Conservation (phyloP, 2,329 filamentous ascomycete genomes). For the Penicillium verrucosum region DNA sequence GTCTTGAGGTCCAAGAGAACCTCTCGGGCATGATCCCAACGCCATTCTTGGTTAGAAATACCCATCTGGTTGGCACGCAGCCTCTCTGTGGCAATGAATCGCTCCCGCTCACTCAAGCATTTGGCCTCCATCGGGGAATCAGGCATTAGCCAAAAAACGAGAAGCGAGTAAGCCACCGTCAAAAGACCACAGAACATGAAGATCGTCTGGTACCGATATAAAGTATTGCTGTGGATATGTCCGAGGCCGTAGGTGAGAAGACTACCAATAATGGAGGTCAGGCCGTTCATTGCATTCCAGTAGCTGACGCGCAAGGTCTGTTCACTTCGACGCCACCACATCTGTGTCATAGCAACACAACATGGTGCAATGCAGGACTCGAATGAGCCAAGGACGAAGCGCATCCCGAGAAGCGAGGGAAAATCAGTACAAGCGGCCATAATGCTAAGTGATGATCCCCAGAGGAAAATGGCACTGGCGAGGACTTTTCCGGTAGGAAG, state of each 20-base stretch:
- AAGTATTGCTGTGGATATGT: constrained; percentile 50
- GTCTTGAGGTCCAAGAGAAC: constrained; percentile 33
- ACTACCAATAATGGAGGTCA: constrained; percentile 57
- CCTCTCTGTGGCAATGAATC: constrained; percentile 51
- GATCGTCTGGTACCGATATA: constrained; percentile 47
- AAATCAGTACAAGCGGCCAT: constrained; percentile 54
- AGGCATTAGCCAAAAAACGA: constrained; percentile 50
- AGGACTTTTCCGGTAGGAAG: constrained; percentile 55
- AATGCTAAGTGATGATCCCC: constrained; percentile 52
- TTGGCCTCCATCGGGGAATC: constrained; percentile 52
- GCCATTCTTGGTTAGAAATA: constrained; percentile 52
- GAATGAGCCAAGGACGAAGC: constrained; percentile 46
- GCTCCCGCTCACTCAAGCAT: constrained; percentile 35
- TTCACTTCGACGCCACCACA: constrained; percentile 61
- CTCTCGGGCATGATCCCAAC: constrained; percentile 47
- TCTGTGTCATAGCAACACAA: constrained; percentile 57
- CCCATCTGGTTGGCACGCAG: constrained; percentile 56
- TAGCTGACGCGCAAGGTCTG: constrained; percentile 56
- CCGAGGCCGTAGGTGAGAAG: constrained; percentile 59
- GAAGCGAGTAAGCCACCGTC: constrained; percentile 47
- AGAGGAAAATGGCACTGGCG: constrained; percentile 51
- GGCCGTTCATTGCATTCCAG: constrained; percentile 62
- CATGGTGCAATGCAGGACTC: constrained; percentile 43
- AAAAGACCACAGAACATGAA: constrained; percentile 55
- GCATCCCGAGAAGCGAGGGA: constrained; percentile 44